Percentiles rank a stretch among this genome's conserved stretches.
These are phyloP conservation scores for Phytophthora ramorum DNA, from an alignment of 352 stramenopile genomes.

Conservation along the genomic window DNA sequence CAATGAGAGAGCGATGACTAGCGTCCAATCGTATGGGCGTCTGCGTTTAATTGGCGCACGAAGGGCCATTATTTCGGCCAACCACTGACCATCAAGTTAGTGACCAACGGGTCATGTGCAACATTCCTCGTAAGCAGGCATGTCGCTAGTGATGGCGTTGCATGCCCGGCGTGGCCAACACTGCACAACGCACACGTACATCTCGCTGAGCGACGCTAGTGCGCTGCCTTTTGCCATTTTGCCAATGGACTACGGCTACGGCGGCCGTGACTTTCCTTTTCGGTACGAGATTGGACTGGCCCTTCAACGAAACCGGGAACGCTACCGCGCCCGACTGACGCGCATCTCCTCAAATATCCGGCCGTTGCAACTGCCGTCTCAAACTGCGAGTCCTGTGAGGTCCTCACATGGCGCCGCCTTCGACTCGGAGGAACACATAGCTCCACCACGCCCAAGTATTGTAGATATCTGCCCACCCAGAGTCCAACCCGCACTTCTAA, in stretches of 20 bases:
- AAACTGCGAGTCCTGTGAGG: background rate
- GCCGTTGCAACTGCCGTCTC: constrained; percentile 1
- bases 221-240: background rate
- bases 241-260: too few relatives aligned
- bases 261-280: constrained; percentile 16
- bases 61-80: constrained; percentile 15
- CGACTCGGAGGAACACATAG: background rate
- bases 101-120: background rate
- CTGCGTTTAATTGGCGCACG: background rate
- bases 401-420: background rate
- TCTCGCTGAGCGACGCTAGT: background rate
- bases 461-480: background rate
- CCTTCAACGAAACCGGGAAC: constrained; percentile 9
- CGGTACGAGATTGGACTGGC: constrained; percentile 7
- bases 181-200: background rate
- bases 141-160: constrained; percentile 1
- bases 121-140: background rate
- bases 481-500: too few relatives aligned
- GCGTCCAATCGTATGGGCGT: constrained; percentile 21
- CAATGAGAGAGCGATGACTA: constrained; percentile 8
- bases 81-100: background rate
- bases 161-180: background rate
- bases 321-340: constrained; percentile 11
- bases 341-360: background rate
- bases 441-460: background rate